These are phyloP conservation scores for Sclerotinia glacialis DNA, from an alignment of 2,329 filamentous ascomycete genomes.

Conservation along the genomic window DNA sequence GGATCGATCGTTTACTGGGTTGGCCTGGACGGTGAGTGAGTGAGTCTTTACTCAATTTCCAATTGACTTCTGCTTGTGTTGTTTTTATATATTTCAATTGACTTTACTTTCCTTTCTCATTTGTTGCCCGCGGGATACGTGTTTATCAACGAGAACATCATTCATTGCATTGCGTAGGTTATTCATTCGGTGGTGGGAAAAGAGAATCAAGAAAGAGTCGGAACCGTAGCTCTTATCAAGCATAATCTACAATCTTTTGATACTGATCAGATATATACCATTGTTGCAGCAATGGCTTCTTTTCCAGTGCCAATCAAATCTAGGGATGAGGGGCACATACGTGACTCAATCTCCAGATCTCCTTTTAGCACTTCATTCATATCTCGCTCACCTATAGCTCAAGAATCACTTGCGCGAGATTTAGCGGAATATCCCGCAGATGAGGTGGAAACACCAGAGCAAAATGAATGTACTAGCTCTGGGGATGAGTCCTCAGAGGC, in stretches of 20 bases:
- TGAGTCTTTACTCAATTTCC: neutral
- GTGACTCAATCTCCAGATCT: constrained; percentile 36
- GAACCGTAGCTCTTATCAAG: constrained; percentile 1
- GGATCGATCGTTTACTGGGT: neutral
- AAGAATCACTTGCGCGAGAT: constrained; percentile 64
- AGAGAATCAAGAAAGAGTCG: constrained; percentile 1
- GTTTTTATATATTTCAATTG: neutral
- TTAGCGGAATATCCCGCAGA: constrained; percentile 62
- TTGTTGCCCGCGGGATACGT: neutral
- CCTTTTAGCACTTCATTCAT: constrained; percentile 48
- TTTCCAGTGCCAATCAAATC: constrained; percentile 31
- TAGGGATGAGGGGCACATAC: constrained; percentile 16
- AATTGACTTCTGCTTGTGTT: neutral
- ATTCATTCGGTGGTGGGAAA: neutral
- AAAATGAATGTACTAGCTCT: constrained; percentile 43
- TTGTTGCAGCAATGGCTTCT: constrained; percentile 33
- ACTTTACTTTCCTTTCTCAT: neutral
- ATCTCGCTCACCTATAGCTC: constrained; percentile 62
- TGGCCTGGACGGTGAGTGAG: constrained; percentile 5
- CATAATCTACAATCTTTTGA: neutral
- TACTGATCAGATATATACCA: neutral
- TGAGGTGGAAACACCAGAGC: constrained; percentile 45
- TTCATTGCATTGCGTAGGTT: neutral
- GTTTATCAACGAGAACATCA: neutral
- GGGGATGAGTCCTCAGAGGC: constrained; percentile 41